phyloP scores from a whole-genome alignment of 192 early-diverging fungal genomes.

The Linnemannia zychae region DNA sequence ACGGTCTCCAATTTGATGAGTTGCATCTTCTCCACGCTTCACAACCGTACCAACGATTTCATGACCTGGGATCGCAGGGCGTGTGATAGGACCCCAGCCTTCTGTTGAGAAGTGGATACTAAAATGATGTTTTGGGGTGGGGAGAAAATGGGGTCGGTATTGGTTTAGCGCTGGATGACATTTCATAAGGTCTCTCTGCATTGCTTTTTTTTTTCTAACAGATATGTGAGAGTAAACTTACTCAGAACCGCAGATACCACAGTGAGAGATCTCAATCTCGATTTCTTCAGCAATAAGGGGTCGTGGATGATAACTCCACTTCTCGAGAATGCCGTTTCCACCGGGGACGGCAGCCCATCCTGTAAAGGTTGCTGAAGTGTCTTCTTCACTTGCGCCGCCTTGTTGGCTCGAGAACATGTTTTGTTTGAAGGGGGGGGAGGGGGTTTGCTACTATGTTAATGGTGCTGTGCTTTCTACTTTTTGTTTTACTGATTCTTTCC shows the following conservation, averaged over 20 bases:
- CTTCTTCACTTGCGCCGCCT: conserved; percentile 51
- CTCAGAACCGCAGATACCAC: conserved; percentile 85
- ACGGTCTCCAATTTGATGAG: conserved; percentile 66
- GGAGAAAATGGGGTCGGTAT: background rate
- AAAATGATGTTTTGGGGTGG: background rate
- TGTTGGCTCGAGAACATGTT: conserved; percentile 12
- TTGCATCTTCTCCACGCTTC: conserved; percentile 46
- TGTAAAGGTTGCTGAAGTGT: conserved; percentile 37
- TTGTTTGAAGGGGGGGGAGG: no score
- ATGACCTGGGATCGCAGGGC: conserved; percentile 57
- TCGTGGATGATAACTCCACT: conserved; percentile 51
- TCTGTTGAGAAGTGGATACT: conserved; percentile 73
- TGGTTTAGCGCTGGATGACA: background rate
- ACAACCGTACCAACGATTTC: conserved; percentile 64
- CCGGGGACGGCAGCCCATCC: conserved; percentile 26
- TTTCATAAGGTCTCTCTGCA: no score
- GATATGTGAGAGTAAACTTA: background rate
- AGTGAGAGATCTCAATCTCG: conserved; percentile 66
- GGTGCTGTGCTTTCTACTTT: background rate
- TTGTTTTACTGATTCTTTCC: no score
- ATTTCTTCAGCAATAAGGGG: conserved; percentile 58
- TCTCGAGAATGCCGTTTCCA: conserved; percentile 12
- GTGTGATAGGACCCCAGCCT: conserved; percentile 66
- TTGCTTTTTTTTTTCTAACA: no score
- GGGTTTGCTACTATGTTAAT: background rate